A percentile compares a stretch with the other conserved stretches of the same genome.
Evolutionary conservation across 805 yeast genomes (phyloP).

Genomic region (Candida bentonensis): DNA sequence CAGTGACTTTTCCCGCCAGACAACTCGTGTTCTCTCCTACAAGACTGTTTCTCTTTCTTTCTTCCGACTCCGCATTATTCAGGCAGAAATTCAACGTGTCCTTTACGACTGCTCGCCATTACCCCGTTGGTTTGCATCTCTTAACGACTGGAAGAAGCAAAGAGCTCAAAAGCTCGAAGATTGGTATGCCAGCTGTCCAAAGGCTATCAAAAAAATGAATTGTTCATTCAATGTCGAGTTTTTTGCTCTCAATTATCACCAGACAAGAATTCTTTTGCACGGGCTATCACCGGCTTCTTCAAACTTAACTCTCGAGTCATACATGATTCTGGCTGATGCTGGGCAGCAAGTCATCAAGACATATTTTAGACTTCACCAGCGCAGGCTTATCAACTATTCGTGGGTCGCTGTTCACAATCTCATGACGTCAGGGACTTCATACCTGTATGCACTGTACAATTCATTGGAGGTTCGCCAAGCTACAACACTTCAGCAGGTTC

Average conservation of each 20-base stretch:
- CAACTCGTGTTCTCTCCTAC: constrained; percentile 37
- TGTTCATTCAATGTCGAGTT: constrained; percentile 61
- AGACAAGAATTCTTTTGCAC: constrained; percentile 54
- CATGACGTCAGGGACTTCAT: constrained; percentile 82
- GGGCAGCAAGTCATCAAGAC: constrained; percentile 52
- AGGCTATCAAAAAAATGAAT: constrained; percentile 44
- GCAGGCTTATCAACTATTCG: constrained; percentile 59
- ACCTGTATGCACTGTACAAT: constrained; percentile 61
- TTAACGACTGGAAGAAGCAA: constrained; percentile 50
- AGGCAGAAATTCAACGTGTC: constrained; percentile 60
- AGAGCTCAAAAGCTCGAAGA: constrained; percentile 37
- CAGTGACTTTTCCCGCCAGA: constrained; percentile 2
- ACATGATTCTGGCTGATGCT: constrained; percentile 42
- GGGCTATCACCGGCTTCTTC: constrained; percentile 66
- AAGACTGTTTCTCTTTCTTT: constrained; percentile 55
- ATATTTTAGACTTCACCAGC: constrained; percentile 43
- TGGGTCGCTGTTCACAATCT: constrained; percentile 89
- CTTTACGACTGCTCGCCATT: constrained; percentile 59
- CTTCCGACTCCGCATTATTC: constrained; percentile 57
- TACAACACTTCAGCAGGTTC: constrained; percentile 35
- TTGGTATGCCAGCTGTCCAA: constrained; percentile 52
- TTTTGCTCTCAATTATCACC: constrained; percentile 63
- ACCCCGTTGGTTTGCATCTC: constrained; percentile 42
- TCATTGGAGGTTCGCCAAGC: constrained; percentile 37
- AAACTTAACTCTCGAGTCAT: constrained; percentile 38